Conservation (phyloP, 2,329 filamentous ascomycete genomes). For the Pseudocercospora fijiensis region DNA sequence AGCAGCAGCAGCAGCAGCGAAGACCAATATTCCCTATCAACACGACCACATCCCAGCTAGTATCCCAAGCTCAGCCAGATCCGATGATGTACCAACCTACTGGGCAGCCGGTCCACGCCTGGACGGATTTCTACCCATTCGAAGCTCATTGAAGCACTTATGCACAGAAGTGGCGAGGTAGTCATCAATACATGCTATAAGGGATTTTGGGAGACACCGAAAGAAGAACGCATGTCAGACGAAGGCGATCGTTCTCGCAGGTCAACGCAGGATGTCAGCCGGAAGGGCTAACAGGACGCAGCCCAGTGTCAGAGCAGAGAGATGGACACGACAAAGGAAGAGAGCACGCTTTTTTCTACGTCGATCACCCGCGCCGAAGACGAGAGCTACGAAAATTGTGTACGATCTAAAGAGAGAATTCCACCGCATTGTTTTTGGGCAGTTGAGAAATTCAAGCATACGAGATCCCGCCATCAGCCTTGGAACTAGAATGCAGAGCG, state of each 20-base stretch:
- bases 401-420: background rate
- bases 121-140: constrained; percentile 2
- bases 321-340: background rate
- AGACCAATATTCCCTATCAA: constrained; percentile 2
- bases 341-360: background rate
- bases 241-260: background rate
- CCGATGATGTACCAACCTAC: background rate
- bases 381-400: background rate
- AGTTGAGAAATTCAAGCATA: background rate
- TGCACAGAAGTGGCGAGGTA: background rate
- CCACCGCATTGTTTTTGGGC: background rate
- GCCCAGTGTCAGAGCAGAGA: background rate
- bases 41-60: background rate
- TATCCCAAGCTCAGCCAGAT: background rate
- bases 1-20: background rate
- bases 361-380: background rate
- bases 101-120: background rate
- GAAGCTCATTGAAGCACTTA: background rate
- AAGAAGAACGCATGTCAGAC: background rate
- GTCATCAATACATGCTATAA: background rate
- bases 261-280: background rate
- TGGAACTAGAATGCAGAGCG: background rate
- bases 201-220: background rate
- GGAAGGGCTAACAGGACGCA: background rate
- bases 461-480: background rate